Conservation (phyloP, 257 asterid species). For the Scutellaria barbata region DNA sequence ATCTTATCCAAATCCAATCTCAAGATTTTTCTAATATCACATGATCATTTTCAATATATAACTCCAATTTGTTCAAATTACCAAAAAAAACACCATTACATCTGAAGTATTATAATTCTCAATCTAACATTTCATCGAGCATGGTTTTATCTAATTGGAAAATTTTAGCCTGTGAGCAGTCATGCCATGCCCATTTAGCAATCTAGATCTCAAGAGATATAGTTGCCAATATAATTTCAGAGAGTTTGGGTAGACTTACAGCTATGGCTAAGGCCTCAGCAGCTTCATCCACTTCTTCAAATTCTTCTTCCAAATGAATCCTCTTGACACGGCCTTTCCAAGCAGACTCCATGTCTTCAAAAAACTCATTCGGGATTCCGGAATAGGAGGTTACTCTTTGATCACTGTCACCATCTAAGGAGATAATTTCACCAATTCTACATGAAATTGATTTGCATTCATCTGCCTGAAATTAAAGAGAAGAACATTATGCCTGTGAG, state of each 20-base stretch:
- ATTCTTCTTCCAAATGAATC: conserved; percentile 83
- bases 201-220: conserved; percentile 3
- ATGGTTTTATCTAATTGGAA: not conserved
- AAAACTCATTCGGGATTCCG: conserved; percentile 72
- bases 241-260: conserved; percentile 54
- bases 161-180: not conserved
- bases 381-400: conserved; percentile 58
- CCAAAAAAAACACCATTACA: not conserved
- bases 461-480: conserved; percentile 55
- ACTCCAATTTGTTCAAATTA: not conserved
- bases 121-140: not conserved
- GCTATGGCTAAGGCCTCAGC: conserved; percentile 72
- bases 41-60: not conserved
- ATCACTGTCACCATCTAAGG: conserved; percentile 81
- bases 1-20: not conserved
- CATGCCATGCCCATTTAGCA: conserved; percentile 7
- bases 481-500: conserved; percentile 19
- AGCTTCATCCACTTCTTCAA: conserved; percentile 79
- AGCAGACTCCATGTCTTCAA: conserved; percentile 86
- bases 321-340: conserved; percentile 99
- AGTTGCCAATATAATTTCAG: not conserved
- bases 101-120: no score
- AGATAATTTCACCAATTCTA: conserved; percentile 81
- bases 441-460: conserved; percentile 71
- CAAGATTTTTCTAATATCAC: not conserved